Base-by-base conservation (phyloP, 1,139 yeast genomes). In the Meyerozyma guilliermondii region DNA sequence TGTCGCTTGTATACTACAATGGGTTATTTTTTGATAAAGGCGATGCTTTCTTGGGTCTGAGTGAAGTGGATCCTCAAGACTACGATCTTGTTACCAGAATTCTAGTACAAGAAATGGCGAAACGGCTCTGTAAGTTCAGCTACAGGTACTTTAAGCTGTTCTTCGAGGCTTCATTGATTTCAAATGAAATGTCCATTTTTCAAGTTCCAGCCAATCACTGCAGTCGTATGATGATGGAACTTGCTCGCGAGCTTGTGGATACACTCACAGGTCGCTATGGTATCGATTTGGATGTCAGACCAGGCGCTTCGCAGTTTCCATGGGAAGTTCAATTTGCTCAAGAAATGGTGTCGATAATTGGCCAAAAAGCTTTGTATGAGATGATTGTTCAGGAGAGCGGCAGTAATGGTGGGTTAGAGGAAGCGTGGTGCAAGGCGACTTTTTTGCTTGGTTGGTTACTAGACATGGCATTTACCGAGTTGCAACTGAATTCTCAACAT, bases 1-100 rank as follows among this genome's bases (percentile, higher is more conserved):
- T 58, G 1, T 33, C 46, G 17, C 43, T 56, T 13, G 50, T 58
- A 0, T 65, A 57, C 49, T 54, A 54, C 39, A 50, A 62, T 45
- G 49, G 63, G 1, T 43, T 60, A 11, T 50, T 51, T 35, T 52
- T 52, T 39, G 24, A 20, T 7, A 20, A 13, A 3, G 36, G 36
- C 9, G 36, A 33, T 10, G 23, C 36, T 3, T 17, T 33, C 24
- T 33, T 33, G 24, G 24, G 24, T 9, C 16, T 20, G 23, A 17
- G 16, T 9, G 36, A 33, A 10, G 23, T 33, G 2, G 36, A 33
- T n/a, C 23, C 24, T 3, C 36, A 20, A n/a, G 36, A 33, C 24
- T 33, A 33, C 14, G 36, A 33, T 13, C 16, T 33, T 7, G 24
- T 20, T 3, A 17, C 36, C 11, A 9, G 6, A 4, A 5, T 33